Percentiles rank a stretch among this genome's conserved stretches.
Evolutionary conservation across 1,139 yeast genomes (phyloP).

Genomic region (Suhomyces ambrosiae): DNA sequence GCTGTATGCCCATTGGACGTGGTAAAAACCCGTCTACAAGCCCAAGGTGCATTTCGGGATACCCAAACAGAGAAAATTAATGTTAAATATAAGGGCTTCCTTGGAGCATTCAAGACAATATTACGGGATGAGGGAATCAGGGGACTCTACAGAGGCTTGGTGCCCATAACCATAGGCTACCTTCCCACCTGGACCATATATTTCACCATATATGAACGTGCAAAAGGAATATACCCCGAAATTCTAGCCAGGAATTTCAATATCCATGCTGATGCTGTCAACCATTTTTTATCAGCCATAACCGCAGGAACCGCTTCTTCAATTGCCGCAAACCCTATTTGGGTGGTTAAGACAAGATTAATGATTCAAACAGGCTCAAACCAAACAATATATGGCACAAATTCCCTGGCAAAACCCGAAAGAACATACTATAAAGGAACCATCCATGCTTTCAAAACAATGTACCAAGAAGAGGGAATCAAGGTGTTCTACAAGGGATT

Average conservation of each 20-base stretch:
- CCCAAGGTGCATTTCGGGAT: constrained; percentile 34
- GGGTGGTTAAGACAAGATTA: constrained; percentile 94
- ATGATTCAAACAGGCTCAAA: constrained; percentile 74
- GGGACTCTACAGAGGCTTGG: constrained; percentile 88
- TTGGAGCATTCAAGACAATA: constrained; percentile 59
- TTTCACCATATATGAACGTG: constrained; percentile 83
- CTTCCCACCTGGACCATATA: constrained; percentile 98
- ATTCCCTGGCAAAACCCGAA: constrained; percentile 16
- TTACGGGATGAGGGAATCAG: constrained; percentile 73
- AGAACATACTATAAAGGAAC: constrained; percentile 69
- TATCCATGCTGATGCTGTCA: constrained; percentile 48
- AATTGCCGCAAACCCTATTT: constrained; percentile 88
- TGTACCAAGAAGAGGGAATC: constrained; percentile 79
- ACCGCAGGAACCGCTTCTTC: constrained; percentile 90
- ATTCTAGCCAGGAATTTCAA: constrained; percentile 31
- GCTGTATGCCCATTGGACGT: constrained; percentile 53
- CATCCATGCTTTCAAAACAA: constrained; percentile 75
- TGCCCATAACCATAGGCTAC: constrained; percentile 90
- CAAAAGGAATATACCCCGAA: constrained; percentile 54
- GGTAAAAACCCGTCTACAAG: constrained; percentile 49
- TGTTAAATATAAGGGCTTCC: constrained; percentile 22
- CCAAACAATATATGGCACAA: constrained; percentile 15
- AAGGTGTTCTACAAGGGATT: constrained; percentile 88
- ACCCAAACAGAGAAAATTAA: constrained; percentile 6
- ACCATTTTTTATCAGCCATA: constrained; percentile 79